Base-by-base conservation (phyloP, 495 filamentous ascomycete species). In the Hyaloscypha bicolor region DNA sequence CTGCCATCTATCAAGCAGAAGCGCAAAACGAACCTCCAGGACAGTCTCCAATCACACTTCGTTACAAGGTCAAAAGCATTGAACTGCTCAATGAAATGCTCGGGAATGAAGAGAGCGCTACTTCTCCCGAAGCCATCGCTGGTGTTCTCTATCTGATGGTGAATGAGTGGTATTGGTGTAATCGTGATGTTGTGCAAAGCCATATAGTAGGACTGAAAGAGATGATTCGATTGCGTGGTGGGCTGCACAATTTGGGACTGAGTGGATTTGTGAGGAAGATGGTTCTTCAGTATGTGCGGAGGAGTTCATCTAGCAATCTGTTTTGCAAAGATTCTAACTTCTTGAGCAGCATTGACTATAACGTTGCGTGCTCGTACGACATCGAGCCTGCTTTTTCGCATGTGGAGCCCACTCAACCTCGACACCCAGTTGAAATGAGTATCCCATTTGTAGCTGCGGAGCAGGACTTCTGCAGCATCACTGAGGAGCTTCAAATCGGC, bases 161-260 rank as follows among this genome's bases (percentile, higher is more conserved):
- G 2, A 70, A 67, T 64, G 68, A 70, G 45, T 70, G 68, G 68
- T 70, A 70, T 30, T 70, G 63, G 64, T 56, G 60, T 35, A 67
- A 58, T 37, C 29, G 55, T 31, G 68, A 70, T 33, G 55, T 14
- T 32, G 60, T 68, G 6, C 53, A 71, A 25, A 61, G 55, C 1
- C 69, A 71, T 63, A 56, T 71, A 37, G 68, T 42, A 32, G 69
- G 69, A 19, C 31, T 71, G 55, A 57, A 45, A 39, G 69, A 71
- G 30, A 68, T 71, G 69, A 51, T 68, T 19, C 68, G 65, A 35
- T 25, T 71, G 22, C 58, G 65, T 52, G 65, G 65, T 57, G 69
- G 65, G 5, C 6, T 71, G 9, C 57, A 58, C 21, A 61, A 51
- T 14, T 48, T 62, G 31, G 65, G 65, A 9, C 51, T 66, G 55